These are phyloP conservation scores for Leersia perrieri DNA, from an alignment of 176 grass and related monocot species.

Conservation along the genomic window DNA sequence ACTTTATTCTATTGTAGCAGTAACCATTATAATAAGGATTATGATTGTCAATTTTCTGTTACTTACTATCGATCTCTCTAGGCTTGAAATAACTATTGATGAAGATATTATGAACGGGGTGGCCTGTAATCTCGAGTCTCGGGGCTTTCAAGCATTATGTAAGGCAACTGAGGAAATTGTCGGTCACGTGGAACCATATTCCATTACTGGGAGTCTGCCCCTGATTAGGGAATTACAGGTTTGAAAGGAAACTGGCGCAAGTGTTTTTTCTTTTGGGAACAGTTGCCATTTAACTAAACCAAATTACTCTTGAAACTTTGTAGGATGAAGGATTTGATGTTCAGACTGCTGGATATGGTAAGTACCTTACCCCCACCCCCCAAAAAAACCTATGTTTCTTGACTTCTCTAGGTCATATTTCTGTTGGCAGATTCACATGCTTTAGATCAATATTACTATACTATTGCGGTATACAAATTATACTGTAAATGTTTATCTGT, in stretches of 20 bases:
- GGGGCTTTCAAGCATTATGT: slow-evolving; percentile 74
- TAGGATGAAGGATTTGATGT: slow-evolving; percentile 99
- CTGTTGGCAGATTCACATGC: background rate
- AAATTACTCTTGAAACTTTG: slow-evolving; percentile 19
- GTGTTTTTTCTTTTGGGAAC: background rate
- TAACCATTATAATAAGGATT: background rate
- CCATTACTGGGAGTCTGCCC: slow-evolving; percentile 85
- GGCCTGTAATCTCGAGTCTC: slow-evolving; percentile 80
- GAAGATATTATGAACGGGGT: slow-evolving; percentile 81
- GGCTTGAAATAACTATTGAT: slow-evolving; percentile 69
- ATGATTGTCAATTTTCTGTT: background rate
- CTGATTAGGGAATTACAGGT: slow-evolving; percentile 96
- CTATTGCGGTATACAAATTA: background rate
- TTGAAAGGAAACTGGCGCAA: background rate
- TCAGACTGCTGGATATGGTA: slow-evolving; percentile 92
- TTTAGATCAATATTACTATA: background rate
- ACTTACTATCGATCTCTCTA: slow-evolving; percentile 28
- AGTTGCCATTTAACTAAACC: slow-evolving; percentile 30
- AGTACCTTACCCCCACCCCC: slow-evolving; percentile 4
- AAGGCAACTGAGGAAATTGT: slow-evolving; percentile 91
- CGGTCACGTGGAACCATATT: slow-evolving; percentile 79
- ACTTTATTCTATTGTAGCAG: slow-evolving; percentile 3
- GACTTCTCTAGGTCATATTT: background rate
- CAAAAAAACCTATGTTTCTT: background rate
- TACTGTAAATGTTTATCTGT: slow-evolving; percentile 3